These are phyloP conservation scores for Pseudocercospora ulei DNA, from an alignment of 2,329 filamentous ascomycete species.

Conservation along the genomic window DNA sequence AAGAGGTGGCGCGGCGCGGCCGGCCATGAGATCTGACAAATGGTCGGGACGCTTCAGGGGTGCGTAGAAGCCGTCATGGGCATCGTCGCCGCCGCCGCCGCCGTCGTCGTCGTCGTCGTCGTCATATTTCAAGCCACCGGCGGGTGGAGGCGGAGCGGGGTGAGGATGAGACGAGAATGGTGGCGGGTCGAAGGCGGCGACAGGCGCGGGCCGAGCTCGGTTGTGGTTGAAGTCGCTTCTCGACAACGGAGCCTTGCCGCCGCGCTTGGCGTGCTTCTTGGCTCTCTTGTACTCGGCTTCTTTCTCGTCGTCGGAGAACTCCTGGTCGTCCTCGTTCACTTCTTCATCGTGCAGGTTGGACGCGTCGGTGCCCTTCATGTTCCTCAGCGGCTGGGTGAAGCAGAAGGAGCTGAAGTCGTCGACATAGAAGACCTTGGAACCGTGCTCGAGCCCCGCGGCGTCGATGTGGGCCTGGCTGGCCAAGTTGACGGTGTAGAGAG, in stretches of 20 bases:
- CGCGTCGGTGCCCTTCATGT: constrained; percentile 79
- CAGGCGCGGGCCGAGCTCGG: constrained; percentile 16
- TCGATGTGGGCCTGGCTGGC: constrained; percentile 57
- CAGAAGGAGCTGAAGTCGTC: constrained; percentile 69
- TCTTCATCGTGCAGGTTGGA: constrained; percentile 95
- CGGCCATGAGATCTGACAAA: constrained; percentile 40
- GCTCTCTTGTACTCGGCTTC: constrained; percentile 50
- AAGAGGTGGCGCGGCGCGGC: constrained; percentile 25
- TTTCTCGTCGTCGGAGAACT: constrained; percentile 94
- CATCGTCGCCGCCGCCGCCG: no score
- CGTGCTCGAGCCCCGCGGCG: constrained; percentile 56
- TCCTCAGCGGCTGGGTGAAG: constrained; percentile 72
- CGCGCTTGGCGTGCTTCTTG: constrained; percentile 33
- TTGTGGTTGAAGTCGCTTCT: constrained; percentile 22
- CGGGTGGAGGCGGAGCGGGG: constrained; percentile 25
- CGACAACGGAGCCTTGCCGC: constrained; percentile 22
- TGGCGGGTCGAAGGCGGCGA: constrained; percentile 13
- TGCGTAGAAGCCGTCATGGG: constrained; percentile 40
- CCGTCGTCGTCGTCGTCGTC: constrained; percentile 38
- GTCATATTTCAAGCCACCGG: constrained; percentile 33
- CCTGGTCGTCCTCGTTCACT: constrained; percentile 70
- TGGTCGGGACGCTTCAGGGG: constrained; percentile 42
- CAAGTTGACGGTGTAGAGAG: constrained; percentile 76
- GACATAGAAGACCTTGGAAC: constrained; percentile 68
- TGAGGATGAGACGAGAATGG: no score